Percentiles rank a stretch among this genome's conserved stretches.
Evolutionary conservation across 139 green algal genomes (phyloP).

Genomic region (Auxenochlorella protothecoides): DNA sequence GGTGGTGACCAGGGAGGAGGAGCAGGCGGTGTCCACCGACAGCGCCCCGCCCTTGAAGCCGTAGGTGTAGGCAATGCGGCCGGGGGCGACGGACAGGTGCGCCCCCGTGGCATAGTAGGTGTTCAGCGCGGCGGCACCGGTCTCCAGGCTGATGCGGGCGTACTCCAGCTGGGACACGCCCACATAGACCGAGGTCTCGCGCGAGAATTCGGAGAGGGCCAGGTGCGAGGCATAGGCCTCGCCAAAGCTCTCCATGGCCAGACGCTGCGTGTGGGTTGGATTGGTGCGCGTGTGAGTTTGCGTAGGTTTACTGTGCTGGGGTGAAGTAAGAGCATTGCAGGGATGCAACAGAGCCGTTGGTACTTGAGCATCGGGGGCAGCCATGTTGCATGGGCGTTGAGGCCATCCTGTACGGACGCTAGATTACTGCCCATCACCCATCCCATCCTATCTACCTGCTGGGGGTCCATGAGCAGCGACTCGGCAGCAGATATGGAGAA

Average conservation of each 20-base stretch:
- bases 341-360: too few species aligned
- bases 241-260: constrained; percentile 40
- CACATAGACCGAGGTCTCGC: too few species aligned
- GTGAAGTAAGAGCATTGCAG: too few species aligned
- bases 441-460: constrained; percentile 35
- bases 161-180: too few species aligned
- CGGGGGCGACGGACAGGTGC: constrained; percentile 23
- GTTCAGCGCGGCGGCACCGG: constrained; percentile 7
- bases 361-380: too few species aligned
- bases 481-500: constrained; percentile 47
- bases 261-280: constrained; percentile 11
- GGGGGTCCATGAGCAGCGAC: constrained; percentile 57
- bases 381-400: too few species aligned
- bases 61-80: constrained; percentile 48
- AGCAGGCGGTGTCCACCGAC: constrained; percentile 53
- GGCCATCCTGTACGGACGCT: too few species aligned
- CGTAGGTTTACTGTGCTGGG: too few species aligned
- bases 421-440: too few species aligned
- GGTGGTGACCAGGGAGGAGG: constrained; percentile 37
- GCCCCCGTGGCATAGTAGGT: constrained; percentile 34
- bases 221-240: background rate
- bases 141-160: too few species aligned
- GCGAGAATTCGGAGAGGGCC: too few species aligned
- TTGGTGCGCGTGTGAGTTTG: too few species aligned
- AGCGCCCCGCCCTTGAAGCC: constrained; percentile 31